Base-by-base conservation (phyloP, 805 yeast genomes). In the Schwanniomyces vanrijiae region DNA sequence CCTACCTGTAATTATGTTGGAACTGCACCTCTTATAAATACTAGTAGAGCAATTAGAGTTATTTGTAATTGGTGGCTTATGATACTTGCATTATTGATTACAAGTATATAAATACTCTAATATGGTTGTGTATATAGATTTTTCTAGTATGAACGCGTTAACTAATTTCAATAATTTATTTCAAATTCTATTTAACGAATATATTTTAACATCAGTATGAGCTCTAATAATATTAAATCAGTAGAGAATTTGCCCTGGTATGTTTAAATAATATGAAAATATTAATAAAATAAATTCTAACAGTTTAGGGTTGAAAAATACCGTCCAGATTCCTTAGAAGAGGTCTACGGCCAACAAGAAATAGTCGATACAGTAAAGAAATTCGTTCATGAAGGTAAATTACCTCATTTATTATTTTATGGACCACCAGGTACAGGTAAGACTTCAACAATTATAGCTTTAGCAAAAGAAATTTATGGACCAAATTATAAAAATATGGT, bases 371-470 rank as follows among this genome's bases (percentile, higher is more conserved):
- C 97, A 7, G 88, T 94, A 14, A 80, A 90, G 37, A 85, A 83
- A 60, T 94, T 92, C 65, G 90, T 91, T 14, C 78, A 82, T 50
- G 88, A 86, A 50, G 91, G 94, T 9, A 82, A 82, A 55, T 73
- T 92, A 31, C 99, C 99, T 2, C 99, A 94, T 69, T 70, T 94
- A 55, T 74, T 94, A 44, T 94, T 94, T 68, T 94, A 94, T 65
- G 97, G 96, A 0, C 96, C 96, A 1, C 96, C 96, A 14, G 96
- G 96, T 18, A 90, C 96, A 0, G 96, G 96, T 54, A 90, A 90
- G 64, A 90, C 96, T 0, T 86, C 96, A 2, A 89, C 96, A 2
- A 86, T 90, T 54, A 78, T 86, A 19, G 97, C 97, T 1, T 68
- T 91, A 48, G 96, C 97, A 1, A 75, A 82, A 47, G 96, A 90